These are phyloP conservation scores for Helianthus tuberosus DNA, from an alignment of 129 eudicot species.

Conservation along the genomic window DNA sequence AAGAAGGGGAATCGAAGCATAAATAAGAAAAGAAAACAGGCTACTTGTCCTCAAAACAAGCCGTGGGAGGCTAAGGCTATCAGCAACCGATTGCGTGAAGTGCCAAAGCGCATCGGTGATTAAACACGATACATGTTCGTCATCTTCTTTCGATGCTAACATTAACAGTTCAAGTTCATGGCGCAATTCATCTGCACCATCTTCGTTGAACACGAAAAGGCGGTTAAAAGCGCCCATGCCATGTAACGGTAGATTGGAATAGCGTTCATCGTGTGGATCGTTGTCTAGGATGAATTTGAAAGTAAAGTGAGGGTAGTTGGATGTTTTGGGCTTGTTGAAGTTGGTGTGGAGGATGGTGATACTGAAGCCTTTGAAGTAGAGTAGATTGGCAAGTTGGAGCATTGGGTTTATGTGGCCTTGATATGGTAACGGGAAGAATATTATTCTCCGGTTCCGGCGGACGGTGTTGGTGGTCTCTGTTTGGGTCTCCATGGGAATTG, in stretches of 20 bases:
- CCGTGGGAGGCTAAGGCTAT: conserved; percentile 42
- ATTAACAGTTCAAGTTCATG: conserved; percentile 11
- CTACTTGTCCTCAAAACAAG: conserved; percentile 51
- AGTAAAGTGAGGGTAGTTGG: conserved; percentile 47
- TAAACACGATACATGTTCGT: conserved; percentile 40
- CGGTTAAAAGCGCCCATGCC: conserved; percentile 18
- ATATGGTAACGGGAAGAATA: conserved; percentile 52
- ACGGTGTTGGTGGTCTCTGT: not conserved
- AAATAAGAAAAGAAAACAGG: conserved; percentile 34
- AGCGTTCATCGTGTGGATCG: conserved; percentile 13
- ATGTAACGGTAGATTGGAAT: conserved; percentile 17
- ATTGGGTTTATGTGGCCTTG: conserved; percentile 75
- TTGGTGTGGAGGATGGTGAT: conserved; percentile 60
- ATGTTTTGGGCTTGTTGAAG: conserved; percentile 48
- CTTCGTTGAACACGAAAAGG: conserved; percentile 23
- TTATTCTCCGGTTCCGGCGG: conserved; percentile 17
- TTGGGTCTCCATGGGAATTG: conserved; percentile 26
- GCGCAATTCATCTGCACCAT: conserved; percentile 38
- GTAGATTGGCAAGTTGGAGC: conserved; percentile 63
- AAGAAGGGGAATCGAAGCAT: conserved; percentile 34
- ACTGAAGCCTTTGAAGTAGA: conserved; percentile 59
- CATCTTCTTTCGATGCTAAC: conserved; percentile 3
- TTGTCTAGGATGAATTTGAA: conserved; percentile 41
- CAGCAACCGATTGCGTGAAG: conserved; percentile 44
- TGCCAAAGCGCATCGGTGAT: conserved; percentile 53